Evolutionary conservation across 176 grass and related monocot genomes (phyloP).

Genomic region (Areca catechu): DNA sequence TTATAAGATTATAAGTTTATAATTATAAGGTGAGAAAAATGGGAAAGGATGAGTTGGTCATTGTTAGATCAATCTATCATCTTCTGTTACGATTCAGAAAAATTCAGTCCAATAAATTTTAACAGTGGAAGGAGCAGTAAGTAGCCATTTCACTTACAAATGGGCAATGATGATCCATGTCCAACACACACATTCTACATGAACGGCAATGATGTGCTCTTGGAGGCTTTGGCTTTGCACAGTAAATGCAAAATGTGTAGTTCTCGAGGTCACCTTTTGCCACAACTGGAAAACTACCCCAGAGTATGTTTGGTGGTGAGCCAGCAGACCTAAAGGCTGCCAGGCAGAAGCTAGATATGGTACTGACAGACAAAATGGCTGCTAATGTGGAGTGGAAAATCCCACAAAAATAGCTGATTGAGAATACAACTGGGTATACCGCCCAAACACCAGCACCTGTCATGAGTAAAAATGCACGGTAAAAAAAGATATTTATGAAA

Average conservation of each 20-base stretch:
- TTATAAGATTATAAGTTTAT: too few relatives aligned
- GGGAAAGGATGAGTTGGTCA: too few relatives aligned
- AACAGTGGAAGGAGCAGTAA: too few relatives aligned
- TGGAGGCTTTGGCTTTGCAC: conserved; percentile 78
- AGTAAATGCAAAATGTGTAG: conserved; percentile 79
- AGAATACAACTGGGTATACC: conserved; percentile 76
- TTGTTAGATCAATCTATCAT: too few relatives aligned
- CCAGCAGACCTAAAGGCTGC: conserved; percentile 70
- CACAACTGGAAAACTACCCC: conserved; percentile 91
- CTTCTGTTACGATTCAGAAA: too few relatives aligned
- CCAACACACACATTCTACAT: conserved; percentile 86
- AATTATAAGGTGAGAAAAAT: too few relatives aligned
- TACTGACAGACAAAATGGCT: conserved; percentile 47
- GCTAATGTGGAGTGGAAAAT: conserved; percentile 72
- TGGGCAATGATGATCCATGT: conserved; percentile 99
- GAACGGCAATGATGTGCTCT: conserved; percentile 97
- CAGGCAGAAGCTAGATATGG: conserved; percentile 62
- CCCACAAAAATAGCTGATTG: conserved; percentile 56
- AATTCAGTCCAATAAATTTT: too few relatives aligned
- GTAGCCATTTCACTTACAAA: conserved; percentile 58
- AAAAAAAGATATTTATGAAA: conserved; percentile 1
- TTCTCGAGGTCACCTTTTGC: conserved; percentile 75
- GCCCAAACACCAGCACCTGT: conserved; percentile 87
- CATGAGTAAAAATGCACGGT: conserved; percentile 1
- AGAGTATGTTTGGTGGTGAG: conserved; percentile 43